Conservation (phyloP, 2,329 filamentous ascomycete species). For the Pyrenophora tritici-repentis region DNA sequence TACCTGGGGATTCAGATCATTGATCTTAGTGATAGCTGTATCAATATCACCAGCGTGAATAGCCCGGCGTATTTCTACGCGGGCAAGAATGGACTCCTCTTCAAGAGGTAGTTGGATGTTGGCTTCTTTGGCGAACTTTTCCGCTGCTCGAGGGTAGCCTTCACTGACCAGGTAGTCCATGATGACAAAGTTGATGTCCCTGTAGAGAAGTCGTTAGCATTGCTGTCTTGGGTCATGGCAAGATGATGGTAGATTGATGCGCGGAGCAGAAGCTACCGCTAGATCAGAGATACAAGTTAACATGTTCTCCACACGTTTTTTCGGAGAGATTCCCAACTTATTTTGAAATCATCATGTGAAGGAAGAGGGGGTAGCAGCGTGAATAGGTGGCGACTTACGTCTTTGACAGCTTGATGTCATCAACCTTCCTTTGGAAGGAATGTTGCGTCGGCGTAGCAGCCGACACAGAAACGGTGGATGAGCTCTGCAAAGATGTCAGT, state of each 20-base stretch:
- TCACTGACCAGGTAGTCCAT: conserved; percentile 97
- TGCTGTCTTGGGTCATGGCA: conserved; percentile 7
- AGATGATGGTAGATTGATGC: background rate
- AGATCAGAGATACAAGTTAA: conserved; percentile 78
- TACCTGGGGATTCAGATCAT: conserved; percentile 91
- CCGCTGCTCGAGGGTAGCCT: conserved; percentile 89
- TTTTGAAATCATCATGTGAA: conserved; percentile 76
- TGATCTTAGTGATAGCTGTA: conserved; percentile 81
- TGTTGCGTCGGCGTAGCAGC: conserved; percentile 72
- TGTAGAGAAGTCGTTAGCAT: conserved; percentile 51
- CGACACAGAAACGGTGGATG: conserved; percentile 73
- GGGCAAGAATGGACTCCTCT: conserved; percentile 71
- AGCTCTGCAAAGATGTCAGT: conserved; percentile 51
- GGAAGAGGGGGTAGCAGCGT: conserved; percentile 12
- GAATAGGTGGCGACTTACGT: conserved; percentile 64
- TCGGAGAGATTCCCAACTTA: conserved; percentile 99
- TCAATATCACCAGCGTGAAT: conserved; percentile 88
- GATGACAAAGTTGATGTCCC: conserved; percentile 93
- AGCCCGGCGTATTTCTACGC: conserved; percentile 81
- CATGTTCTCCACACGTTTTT: conserved; percentile 86
- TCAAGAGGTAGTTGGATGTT: conserved; percentile 79
- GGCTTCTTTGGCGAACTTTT: conserved; percentile 91
- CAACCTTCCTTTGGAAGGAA: conserved; percentile 79
- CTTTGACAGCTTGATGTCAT: conserved; percentile 85
- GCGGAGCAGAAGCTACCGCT: conserved; percentile 29